phyloP scores from a whole-genome alignment of 176 grass and related monocot species.

The Rhynchospora tenuis region DNA sequence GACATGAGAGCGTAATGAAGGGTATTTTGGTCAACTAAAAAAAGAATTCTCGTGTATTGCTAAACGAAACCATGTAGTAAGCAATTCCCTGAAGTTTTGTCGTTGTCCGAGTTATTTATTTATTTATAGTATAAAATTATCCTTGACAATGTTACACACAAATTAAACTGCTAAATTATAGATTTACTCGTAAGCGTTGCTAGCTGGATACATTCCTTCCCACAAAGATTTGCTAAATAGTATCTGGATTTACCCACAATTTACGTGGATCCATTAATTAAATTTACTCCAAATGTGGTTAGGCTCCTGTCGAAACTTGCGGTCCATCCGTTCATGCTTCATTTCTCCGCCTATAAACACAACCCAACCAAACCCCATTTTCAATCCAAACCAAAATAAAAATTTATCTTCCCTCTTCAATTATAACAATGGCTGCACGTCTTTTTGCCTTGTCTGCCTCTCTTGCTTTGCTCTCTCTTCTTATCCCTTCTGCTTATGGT shows the following conservation, averaged over 20 bases:
- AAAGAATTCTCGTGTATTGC: too few relatives aligned
- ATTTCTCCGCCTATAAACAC: conserved; percentile 12
- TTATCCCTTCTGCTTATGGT: neutral
- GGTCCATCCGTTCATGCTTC: neutral
- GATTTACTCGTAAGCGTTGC: neutral
- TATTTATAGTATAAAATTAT: neutral
- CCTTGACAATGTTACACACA: neutral
- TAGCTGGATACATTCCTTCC: neutral
- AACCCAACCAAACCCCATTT: neutral
- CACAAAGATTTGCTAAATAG: neutral
- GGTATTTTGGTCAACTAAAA: too few relatives aligned
- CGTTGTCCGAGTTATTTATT: neutral
- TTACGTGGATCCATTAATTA: neutral
- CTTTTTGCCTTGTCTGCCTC: neutral
- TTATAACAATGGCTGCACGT: conserved; percentile 2
- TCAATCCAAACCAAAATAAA: neutral
- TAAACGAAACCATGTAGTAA: too few relatives aligned
- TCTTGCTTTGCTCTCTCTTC: conserved; percentile 1
- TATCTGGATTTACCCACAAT: neutral
- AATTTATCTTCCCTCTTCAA: neutral
- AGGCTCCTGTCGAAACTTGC: neutral
- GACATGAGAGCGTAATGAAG: too few relatives aligned
- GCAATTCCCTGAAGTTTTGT: neutral
- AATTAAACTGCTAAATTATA: neutral
- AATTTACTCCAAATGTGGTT: neutral